Evolutionary conservation across 75 land plant genomes (phyloP).

Genomic region (Cryptomeria japonica): DNA sequence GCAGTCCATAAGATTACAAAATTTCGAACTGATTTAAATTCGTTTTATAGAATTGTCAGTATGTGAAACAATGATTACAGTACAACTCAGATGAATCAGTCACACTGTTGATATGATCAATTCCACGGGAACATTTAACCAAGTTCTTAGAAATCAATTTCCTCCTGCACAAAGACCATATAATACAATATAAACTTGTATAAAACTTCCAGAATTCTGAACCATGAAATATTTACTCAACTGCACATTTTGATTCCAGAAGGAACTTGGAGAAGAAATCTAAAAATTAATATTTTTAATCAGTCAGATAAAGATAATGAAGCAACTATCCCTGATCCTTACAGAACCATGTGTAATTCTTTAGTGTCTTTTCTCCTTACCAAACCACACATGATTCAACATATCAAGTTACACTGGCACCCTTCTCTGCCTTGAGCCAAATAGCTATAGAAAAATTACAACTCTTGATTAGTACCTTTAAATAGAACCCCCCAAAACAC

Average conservation of each 20-base stretch:
- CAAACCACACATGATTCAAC: not conserved
- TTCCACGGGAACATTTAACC: not conserved
- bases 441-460: not conserved
- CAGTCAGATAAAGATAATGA: not conserved
- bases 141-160: not conserved
- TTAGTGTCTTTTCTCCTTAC: not conserved
- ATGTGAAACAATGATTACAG: not conserved
- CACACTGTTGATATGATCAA: not conserved
- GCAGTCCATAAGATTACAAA: not conserved
- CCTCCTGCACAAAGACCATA: not conserved
- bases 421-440: slow-evolving; percentile 3
- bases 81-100: not conserved
- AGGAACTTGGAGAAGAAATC: not conserved
- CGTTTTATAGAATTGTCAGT: not conserved
- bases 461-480: not conserved
- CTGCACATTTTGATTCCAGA: not conserved
- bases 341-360: not conserved
- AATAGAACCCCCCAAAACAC: not conserved
- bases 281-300: not conserved
- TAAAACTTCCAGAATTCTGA: not conserved
- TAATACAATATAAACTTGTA: not conserved
- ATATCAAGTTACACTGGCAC: not conserved
- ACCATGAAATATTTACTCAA: not conserved
- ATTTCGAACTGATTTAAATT: not conserved
- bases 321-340: not conserved